These are phyloP conservation scores for Stropharia rugosoannulata DNA, from an alignment of 768 basidiomycete genomes.

Conservation along the genomic window DNA sequence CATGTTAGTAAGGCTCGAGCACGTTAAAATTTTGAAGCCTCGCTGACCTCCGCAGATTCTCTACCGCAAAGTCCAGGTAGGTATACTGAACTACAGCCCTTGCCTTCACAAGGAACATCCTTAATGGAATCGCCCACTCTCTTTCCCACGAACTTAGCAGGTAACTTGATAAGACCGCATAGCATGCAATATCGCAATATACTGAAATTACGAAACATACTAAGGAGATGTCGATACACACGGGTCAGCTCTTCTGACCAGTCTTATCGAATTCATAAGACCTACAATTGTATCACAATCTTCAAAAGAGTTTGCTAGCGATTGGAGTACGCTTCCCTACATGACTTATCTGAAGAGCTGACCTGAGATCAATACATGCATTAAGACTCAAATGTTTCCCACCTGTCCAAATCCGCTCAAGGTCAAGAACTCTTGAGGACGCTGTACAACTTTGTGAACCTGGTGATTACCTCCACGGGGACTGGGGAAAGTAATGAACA, in stretches of 20 bases:
- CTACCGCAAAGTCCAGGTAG: too few species aligned
- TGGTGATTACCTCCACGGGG: not conserved
- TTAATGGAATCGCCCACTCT: too few species aligned
- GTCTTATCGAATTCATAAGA: not conserved
- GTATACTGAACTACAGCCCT: too few species aligned
- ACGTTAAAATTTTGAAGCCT: too few species aligned
- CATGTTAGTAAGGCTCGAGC: too few species aligned
- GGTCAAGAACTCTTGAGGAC: not conserved
- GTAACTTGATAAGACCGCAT: too few species aligned
- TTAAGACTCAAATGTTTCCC: not conserved
- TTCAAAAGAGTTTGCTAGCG: not conserved
- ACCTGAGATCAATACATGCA: not conserved
- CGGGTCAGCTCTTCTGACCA: not conserved
- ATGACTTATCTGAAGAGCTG: accelerated
- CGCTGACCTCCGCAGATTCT: too few species aligned
- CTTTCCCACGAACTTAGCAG: too few species aligned
- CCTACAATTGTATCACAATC: not conserved
- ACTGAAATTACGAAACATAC: too few species aligned
- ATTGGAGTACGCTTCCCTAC: too few species aligned
- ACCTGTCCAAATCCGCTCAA: not conserved
- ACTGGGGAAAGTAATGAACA: not conserved
- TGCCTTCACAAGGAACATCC: too few species aligned
- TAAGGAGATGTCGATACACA: not conserved
- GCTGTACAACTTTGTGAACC: not conserved
- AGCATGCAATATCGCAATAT: too few species aligned